These are phyloP conservation scores for Entomortierella lignicola DNA, from an alignment of 192 early-diverging fungal genomes.

Conservation along the genomic window DNA sequence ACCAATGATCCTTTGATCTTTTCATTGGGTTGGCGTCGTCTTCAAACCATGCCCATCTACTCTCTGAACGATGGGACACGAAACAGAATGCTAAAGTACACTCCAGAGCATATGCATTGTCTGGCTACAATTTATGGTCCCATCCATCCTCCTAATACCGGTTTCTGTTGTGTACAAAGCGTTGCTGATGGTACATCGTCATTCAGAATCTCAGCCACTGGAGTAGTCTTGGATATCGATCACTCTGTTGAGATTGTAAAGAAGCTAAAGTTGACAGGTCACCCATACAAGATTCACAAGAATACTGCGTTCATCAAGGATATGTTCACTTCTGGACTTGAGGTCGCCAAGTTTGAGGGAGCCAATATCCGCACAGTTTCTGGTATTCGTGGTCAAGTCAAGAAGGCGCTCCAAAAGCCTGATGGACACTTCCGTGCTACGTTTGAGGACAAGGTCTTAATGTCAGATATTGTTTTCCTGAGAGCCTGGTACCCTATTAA, in stretches of 20 bases:
- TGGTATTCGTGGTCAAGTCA: conserved; percentile 98
- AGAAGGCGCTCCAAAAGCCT: conserved; percentile 88
- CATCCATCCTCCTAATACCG: conserved; percentile 94
- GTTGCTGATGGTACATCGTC: conserved; percentile 67
- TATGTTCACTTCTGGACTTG: conserved; percentile 97
- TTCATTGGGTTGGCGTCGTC: conserved; percentile 97
- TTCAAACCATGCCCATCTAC: conserved; percentile 97
- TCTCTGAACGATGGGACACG: conserved; percentile 92
- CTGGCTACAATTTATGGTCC: conserved; percentile 95
- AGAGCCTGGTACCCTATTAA: conserved; percentile 97
- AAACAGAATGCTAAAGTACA: conserved; percentile 99
- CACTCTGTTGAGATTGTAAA: conserved; percentile 96
- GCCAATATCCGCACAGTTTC: conserved; percentile 95
- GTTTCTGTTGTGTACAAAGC: conserved; percentile 93
- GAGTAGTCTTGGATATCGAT: conserved; percentile 93
- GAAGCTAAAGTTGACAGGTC: conserved; percentile 98
- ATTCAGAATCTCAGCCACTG: conserved; percentile 98
- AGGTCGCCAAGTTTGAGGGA: conserved; percentile 99
- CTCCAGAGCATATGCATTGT: conserved; percentile 99
- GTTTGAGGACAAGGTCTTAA: conserved; percentile 97
- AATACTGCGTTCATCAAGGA: conserved; percentile 98
- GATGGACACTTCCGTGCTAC: conserved; percentile 95
- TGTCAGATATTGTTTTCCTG: conserved; percentile 97
- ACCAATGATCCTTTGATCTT: conserved; percentile 98
- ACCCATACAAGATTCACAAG: conserved; percentile 94